Evolutionary conservation across 805 yeast genomes (phyloP).

Genomic region (Starmera quercuum): DNA sequence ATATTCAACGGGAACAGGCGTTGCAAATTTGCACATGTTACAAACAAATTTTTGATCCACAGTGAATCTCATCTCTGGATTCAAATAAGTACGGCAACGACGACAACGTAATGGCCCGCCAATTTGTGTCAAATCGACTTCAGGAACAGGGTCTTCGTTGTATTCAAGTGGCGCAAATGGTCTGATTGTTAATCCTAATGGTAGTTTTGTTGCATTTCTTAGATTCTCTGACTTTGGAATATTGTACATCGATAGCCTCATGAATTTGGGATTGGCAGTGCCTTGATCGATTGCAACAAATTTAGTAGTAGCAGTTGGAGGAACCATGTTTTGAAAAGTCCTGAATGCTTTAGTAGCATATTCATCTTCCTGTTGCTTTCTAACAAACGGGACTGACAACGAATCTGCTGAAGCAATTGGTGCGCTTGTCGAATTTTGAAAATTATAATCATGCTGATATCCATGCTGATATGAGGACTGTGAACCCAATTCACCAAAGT

Average conservation of each 20-base stretch:
- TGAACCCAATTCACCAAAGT: too few relatives aligned
- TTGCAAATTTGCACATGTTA: constrained; percentile 79
- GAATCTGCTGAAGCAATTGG: constrained; percentile 8
- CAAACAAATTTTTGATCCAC: constrained; percentile 63
- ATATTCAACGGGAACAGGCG: constrained; percentile 61
- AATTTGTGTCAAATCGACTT: constrained; percentile 47
- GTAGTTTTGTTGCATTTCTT: constrained; percentile 63
- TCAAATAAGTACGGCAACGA: constrained; percentile 86
- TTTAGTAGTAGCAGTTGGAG: constrained; percentile 70
- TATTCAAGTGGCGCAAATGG: constrained; percentile 69
- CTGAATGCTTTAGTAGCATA: constrained; percentile 37
- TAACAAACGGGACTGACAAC: constrained; percentile 12
- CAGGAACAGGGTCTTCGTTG: constrained; percentile 52
- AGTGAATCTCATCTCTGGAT: constrained; percentile 67
- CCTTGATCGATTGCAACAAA: constrained; percentile 75
- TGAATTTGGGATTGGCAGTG: constrained; percentile 70
- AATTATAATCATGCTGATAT: too few relatives aligned
- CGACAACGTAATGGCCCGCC: constrained; percentile 83
- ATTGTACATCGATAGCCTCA: constrained; percentile 73
- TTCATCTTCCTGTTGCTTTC: constrained; percentile 12
- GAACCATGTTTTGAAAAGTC: constrained; percentile 70
- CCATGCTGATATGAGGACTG: too few relatives aligned
- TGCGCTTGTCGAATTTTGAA: too few relatives aligned
- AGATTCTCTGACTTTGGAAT: constrained; percentile 70
- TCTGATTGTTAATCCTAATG: constrained; percentile 71